phyloP scores from a whole-genome alignment of 192 early-diverging fungal species.

The Umbelopsis vinacea region DNA sequence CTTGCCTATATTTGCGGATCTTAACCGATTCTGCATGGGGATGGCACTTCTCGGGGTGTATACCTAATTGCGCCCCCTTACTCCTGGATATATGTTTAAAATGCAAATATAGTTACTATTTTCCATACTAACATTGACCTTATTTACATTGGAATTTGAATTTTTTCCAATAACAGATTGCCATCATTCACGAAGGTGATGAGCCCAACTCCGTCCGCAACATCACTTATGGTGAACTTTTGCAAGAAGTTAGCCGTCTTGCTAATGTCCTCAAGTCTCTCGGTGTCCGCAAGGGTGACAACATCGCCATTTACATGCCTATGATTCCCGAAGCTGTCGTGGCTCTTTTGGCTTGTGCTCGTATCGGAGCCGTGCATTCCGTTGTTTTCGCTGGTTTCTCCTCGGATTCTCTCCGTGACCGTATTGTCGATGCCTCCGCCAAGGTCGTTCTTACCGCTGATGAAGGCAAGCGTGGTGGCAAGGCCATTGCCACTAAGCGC shows the following conservation, averaged over 20 bases:
- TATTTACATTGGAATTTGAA: too few species aligned
- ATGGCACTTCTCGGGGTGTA: too few species aligned
- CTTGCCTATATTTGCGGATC: too few species aligned
- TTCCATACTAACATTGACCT: too few species aligned
- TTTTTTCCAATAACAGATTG: conserved; percentile 51
- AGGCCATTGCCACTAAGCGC: conserved; percentile 83
- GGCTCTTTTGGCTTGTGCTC: conserved; percentile 92
- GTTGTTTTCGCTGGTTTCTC: conserved; percentile 98
- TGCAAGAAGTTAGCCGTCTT: conserved; percentile 79
- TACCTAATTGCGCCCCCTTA: too few species aligned
- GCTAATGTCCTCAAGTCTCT: conserved; percentile 84
- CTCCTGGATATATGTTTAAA: too few species aligned
- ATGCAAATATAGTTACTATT: too few species aligned
- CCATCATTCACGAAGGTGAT: conserved; percentile 89
- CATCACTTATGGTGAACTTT: conserved; percentile 86
- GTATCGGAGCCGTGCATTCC: conserved; percentile 89
- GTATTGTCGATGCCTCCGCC: conserved; percentile 82
- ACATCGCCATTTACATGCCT: conserved; percentile 96
- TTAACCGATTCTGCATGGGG: too few species aligned
- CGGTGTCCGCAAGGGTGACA: conserved; percentile 90
- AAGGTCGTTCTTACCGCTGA: conserved; percentile 90
- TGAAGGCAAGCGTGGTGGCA: conserved; percentile 90
- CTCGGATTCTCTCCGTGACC: conserved; percentile 88
- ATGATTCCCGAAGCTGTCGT: conserved; percentile 93
- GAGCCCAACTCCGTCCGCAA: conserved; percentile 78